Percentiles rank a stretch among this genome's conserved stretches.
Evolutionary conservation across 768 basidiomycete species (phyloP).

Genomic region (Termitomyces sp.): DNA sequence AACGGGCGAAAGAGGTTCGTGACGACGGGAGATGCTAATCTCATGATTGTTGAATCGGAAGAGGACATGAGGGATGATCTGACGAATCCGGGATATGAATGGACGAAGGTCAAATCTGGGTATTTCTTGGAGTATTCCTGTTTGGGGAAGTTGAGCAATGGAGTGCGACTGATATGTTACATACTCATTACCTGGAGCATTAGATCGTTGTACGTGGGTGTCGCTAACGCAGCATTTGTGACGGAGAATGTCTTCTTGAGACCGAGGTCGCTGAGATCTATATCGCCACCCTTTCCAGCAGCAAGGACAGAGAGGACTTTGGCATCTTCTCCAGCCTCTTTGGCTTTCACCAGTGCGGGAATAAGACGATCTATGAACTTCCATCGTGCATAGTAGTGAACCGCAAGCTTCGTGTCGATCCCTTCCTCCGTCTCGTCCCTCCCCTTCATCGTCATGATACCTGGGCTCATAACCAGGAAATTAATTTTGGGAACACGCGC

Average conservation of each 20-base stretch:
- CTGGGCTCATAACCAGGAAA: constrained; percentile 42
- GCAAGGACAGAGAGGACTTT: constrained; percentile 45
- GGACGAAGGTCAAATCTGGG: constrained; percentile 33
- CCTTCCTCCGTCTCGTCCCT: constrained; percentile 28
- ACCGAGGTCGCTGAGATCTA: constrained; percentile 41
- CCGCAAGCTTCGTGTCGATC: constrained; percentile 28
- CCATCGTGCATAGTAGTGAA: constrained; percentile 50
- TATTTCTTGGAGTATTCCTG: constrained; percentile 32
- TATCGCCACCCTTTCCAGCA: constrained; percentile 26
- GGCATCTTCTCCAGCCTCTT: constrained; percentile 43
- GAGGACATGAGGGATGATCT: constrained; percentile 24
- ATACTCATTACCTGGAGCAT: constrained; percentile 30
- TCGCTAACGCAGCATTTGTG: constrained; percentile 21
- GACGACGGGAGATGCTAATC: constrained; percentile 14
- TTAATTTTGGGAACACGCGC: constrained; percentile 40
- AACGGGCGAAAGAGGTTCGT: constrained; percentile 14
- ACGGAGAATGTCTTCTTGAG: constrained; percentile 34
- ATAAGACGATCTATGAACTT: constrained; percentile 42
- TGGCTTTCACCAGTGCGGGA: constrained; percentile 38
- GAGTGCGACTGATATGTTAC: not conserved
- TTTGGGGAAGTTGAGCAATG: not conserved
- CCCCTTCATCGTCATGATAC: constrained; percentile 34
- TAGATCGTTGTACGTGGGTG: constrained; percentile 36
- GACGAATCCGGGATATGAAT: constrained; percentile 34
- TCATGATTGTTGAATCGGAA: constrained; percentile 22